Base-by-base conservation (phyloP, 1,139 yeast species). In the Kodamaea sp. region DNA sequence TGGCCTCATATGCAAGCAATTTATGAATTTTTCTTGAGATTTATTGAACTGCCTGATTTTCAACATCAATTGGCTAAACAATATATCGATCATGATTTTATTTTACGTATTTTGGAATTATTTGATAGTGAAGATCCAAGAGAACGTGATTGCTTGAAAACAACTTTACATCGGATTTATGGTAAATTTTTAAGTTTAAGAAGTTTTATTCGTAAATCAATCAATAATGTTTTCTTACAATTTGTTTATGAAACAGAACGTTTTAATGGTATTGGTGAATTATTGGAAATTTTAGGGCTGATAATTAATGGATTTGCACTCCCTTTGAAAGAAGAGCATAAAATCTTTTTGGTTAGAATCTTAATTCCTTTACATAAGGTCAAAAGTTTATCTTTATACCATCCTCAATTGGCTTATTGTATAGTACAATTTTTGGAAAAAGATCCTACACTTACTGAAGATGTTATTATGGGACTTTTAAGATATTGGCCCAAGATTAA, bases 1-100 rank as follows among this genome's bases (percentile, higher is more conserved):
- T 92, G 99, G 99, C 96, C 98, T 4, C 99, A 92, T 61, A 92
- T 94, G 97, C 95, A 88, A 63, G 79, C 90, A 32, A 95, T 90
- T 32, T 92, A 94, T 65, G 97, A 92, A 60, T 88, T 92, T 56
- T 92, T 92, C 59, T 69, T 94, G 46, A 73, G 96, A 54, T 92
- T 92, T 63, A 84, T 92, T 46, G 98, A 92, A 63, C 82, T 92
- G 48, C 95, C 96, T 4, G 97, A 90, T 63, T 92, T 94, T 60
- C 88, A 88, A 57, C 96, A 90, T 55, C 89, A 88, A 46, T 72
- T 86, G 45, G 98, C 98, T 23, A 90, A 90, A 62, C 94, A 86
- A 52, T 90, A 81, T 58, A 89, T 92, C 53, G 97, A 92, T 62
- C 97, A 90, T 56, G 83, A 79, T 41, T 92, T 92, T 60, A 87